A percentile compares a stretch with the other conserved stretches of the same genome.
Evolutionary conservation across 2,329 filamentous ascomycete genomes (phyloP).

Genomic region (Alternaria triticimaculans): DNA sequence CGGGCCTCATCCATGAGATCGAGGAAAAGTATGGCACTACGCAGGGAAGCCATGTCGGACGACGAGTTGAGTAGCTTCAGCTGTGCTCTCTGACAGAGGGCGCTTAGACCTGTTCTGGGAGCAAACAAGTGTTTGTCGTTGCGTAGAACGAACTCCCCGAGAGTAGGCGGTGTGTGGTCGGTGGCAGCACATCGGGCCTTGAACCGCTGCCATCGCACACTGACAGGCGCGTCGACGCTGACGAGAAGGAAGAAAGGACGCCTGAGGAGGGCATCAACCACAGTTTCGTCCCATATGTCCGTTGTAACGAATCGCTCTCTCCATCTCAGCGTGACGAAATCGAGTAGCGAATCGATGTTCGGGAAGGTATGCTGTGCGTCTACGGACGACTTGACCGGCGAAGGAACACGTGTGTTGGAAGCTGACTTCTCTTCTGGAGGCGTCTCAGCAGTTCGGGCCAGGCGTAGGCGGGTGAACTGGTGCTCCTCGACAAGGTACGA

Average conservation of each 20-base stretch:
- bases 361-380: slow-evolving; percentile 48
- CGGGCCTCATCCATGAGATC: slow-evolving; percentile 80
- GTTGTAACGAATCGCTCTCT: slow-evolving; percentile 83
- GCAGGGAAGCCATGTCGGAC: slow-evolving; percentile 72
- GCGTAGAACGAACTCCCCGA: slow-evolving; percentile 66
- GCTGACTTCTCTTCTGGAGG: slow-evolving; percentile 53
- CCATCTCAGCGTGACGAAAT: slow-evolving; percentile 88
- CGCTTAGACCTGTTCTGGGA: slow-evolving; percentile 68
- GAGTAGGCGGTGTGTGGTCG: slow-evolving; percentile 58
- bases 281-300: slow-evolving; percentile 74
- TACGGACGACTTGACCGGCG: background rate
- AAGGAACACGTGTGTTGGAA: slow-evolving; percentile 46
- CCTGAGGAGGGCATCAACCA: slow-evolving; percentile 76
- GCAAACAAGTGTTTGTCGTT: slow-evolving; percentile 80
- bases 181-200: slow-evolving; percentile 62
- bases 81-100: slow-evolving; percentile 80
- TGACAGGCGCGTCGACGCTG: slow-evolving; percentile 88
- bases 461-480: slow-evolving; percentile 75
- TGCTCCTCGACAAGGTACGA: slow-evolving; percentile 86
- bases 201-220: slow-evolving; percentile 82
- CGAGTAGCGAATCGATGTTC: slow-evolving; percentile 72
- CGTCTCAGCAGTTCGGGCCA: slow-evolving; percentile 54
- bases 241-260: slow-evolving; percentile 93
- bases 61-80: slow-evolving; percentile 88
- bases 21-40: slow-evolving; percentile 73